Base-by-base conservation (phyloP, 2,329 filamentous ascomycete genomes). In the Fusarium domesticum region DNA sequence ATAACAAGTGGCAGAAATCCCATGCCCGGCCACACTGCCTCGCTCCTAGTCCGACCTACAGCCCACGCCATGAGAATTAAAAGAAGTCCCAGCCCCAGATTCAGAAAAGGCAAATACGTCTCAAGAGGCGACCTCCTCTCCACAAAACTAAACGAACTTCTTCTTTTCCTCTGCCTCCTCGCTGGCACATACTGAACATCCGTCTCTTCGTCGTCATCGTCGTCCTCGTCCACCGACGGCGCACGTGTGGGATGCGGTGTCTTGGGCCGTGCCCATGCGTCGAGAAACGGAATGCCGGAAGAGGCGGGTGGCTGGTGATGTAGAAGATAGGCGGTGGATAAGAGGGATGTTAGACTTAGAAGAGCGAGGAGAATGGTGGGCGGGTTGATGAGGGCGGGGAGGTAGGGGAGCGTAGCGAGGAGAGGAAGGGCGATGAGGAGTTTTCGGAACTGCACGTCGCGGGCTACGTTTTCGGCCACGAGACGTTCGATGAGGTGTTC, bases 291-390 rank as follows among this genome's bases (percentile, higher is more conserved):
- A 20, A 84, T 70, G n/a, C 78, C 78, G 1, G 80, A 83, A 3
- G 67, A 62, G 0, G 73, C 70, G 0, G 81, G 72, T 0, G 78
- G 77, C 7, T 84, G 72, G 30, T 64, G 69, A 53, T 76, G 72
- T 1, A 89, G 69, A 2, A 83, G 73, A 62, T 80, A 88, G 0
- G 77, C 75, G 4, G 82, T 86, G 3, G 76, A 76, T 15, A 74
- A 68, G 15, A 90, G 74, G 18, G 80, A 85, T 0, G 80, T 75
- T n/a, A 87, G 70, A 35, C 76, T 73, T 3, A 88, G 72, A 5
- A 86, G 51, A 25, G 76, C 68, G 34, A 77, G 63, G 6, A 80
- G 61, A 14, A 70, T 49, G 10, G 63, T 60, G 18, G 61, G 58
- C 18, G 60, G 64, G 50, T 57, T 67, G 43, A 65, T 63, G 42